phyloP scores from a whole-genome alignment of 352 stramenopile species.

The Phytopythium boreale region DNA sequence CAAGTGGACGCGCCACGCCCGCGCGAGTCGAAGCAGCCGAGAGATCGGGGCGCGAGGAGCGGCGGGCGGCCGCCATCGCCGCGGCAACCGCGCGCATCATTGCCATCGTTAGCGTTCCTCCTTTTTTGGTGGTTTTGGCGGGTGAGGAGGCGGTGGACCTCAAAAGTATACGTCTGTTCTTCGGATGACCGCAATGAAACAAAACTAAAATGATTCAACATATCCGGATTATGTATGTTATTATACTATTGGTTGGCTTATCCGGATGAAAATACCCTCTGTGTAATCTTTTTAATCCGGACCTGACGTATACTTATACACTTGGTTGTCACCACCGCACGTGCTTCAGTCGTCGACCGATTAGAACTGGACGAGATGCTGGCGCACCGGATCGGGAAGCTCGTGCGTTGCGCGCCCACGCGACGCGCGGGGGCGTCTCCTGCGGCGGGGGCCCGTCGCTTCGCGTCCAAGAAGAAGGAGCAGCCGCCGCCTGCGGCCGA shows the following conservation, averaged over 20 bases:
- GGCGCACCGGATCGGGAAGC: background rate
- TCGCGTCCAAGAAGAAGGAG: background rate
- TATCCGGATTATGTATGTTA: background rate
- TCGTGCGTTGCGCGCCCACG: background rate
- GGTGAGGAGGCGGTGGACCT: background rate
- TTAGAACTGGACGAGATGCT: background rate
- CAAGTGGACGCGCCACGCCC: background rate
- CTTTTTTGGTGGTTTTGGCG: conserved; percentile 1
- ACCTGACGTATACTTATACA: background rate
- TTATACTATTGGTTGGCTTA: background rate
- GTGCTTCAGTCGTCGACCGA: background rate
- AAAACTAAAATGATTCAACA: too few species aligned
- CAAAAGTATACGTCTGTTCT: background rate
- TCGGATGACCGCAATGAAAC: background rate
- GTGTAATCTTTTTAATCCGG: background rate
- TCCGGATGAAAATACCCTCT: background rate
- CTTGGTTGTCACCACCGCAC: background rate
- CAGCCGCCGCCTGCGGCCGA: background rate
- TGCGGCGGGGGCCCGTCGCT: background rate
- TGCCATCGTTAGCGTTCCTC: background rate
- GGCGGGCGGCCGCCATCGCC: background rate
- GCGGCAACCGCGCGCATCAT: background rate
- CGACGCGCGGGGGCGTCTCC: background rate
- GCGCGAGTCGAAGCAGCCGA: background rate
- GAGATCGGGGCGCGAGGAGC: background rate